These are phyloP conservation scores for Licmophora abbreviata DNA, from an alignment of 108 stramenopile genomes.

Conservation along the genomic window DNA sequence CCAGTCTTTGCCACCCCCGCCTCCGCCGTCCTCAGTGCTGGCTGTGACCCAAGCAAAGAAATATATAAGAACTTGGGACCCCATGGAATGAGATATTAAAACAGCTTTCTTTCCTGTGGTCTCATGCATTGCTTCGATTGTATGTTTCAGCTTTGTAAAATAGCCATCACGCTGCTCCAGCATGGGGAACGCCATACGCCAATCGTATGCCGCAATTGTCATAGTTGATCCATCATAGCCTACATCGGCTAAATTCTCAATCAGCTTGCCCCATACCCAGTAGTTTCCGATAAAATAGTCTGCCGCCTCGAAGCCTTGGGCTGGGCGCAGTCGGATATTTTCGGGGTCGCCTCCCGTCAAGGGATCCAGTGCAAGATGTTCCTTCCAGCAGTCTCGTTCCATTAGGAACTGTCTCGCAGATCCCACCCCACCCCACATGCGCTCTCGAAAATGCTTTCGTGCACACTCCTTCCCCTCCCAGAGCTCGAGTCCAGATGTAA, in stretches of 20 bases:
- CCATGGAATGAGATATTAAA: slow-evolving; percentile 78
- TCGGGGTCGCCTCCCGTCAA: slow-evolving; percentile 70
- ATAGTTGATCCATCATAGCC: slow-evolving; percentile 76
- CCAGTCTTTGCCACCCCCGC: slow-evolving; percentile 75
- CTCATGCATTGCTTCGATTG: slow-evolving; percentile 64
- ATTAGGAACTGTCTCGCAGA: slow-evolving; percentile 61
- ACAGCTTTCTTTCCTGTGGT: slow-evolving; percentile 66
- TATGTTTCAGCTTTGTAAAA: slow-evolving; percentile 65
- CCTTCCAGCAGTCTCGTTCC: slow-evolving; percentile 71
- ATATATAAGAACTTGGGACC: slow-evolving; percentile 53
- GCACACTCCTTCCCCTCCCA: slow-evolving; percentile 81
- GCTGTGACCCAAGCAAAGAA: slow-evolving; percentile 82
- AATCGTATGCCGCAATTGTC: slow-evolving; percentile 85
- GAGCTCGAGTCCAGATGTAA: slow-evolving; percentile 81
- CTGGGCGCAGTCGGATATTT: slow-evolving; percentile 59
- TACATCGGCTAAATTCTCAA: slow-evolving; percentile 80
- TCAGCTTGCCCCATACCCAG: slow-evolving; percentile 71
- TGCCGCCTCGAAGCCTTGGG: slow-evolving; percentile 78
- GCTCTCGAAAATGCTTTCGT: slow-evolving; percentile 69
- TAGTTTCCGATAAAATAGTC: slow-evolving; percentile 79
- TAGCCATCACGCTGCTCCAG: slow-evolving; percentile 83
- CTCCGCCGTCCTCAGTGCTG: slow-evolving; percentile 37
- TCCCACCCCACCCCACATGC: slow-evolving; percentile 71
- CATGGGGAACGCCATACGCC: slow-evolving; percentile 65
- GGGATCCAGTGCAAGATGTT: slow-evolving; percentile 74